Percentiles rank a stretch among this genome's conserved stretches.
Evolutionary conservation across 2,329 filamentous ascomycete genomes (phyloP).

Genomic region (Penicillium brasilianum): DNA sequence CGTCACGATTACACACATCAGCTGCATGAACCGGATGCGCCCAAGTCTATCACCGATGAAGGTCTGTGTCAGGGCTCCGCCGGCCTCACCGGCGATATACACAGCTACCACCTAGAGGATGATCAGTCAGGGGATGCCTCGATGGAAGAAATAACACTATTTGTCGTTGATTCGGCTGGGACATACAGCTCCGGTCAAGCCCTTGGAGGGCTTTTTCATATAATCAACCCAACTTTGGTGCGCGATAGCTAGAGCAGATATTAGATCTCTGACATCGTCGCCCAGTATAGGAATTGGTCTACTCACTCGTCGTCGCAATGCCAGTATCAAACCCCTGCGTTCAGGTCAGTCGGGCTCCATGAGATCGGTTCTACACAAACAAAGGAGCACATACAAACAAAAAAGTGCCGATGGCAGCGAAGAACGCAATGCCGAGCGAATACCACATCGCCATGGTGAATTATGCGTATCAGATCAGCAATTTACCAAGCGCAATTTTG

Average conservation of each 20-base stretch:
- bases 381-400: slow-evolving; percentile 56
- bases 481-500: neutral
- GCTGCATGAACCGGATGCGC: slow-evolving; percentile 59
- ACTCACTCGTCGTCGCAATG: slow-evolving; percentile 63
- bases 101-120: slow-evolving; percentile 57
- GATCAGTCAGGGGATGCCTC: neutral
- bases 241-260: slow-evolving; percentile 54
- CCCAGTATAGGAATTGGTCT: too few species aligned
- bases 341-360: neutral
- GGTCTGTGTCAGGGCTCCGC: slow-evolving; percentile 60
- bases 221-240: slow-evolving; percentile 65
- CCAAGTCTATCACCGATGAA: slow-evolving; percentile 59
- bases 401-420: slow-evolving; percentile 64
- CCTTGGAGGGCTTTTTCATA: slow-evolving; percentile 61
- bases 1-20: slow-evolving; percentile 61
- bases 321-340: slow-evolving; percentile 63
- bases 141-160: neutral
- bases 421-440: slow-evolving; percentile 58
- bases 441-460: slow-evolving; percentile 49
- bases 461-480: neutral
- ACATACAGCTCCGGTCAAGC: slow-evolving; percentile 59
- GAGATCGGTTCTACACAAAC: neutral
- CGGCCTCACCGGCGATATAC: slow-evolving; percentile 65
- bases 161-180: too few species aligned
- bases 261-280: neutral